Conservation (phyloP, 116 monocot genomes). For the Iris pallida region DNA sequence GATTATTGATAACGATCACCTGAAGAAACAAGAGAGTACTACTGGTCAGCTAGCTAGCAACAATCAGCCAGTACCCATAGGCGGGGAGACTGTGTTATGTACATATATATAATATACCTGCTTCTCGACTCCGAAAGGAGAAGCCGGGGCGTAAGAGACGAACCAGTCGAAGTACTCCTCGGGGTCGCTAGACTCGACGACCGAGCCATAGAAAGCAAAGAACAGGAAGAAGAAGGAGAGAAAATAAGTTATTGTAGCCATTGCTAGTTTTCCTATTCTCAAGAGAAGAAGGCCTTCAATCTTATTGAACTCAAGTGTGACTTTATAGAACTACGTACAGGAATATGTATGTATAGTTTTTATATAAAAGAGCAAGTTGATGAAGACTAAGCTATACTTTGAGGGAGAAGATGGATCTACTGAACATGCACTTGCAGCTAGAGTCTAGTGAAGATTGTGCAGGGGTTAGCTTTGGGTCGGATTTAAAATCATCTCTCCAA, state of each 20-base stretch:
- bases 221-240: neutral
- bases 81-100: too few relatives aligned
- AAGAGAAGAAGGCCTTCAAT: neutral
- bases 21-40: neutral
- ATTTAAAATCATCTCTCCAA: too few relatives aligned
- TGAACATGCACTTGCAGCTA: too few relatives aligned
- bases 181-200: neutral
- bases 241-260: neutral
- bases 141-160: conserved; percentile 1
- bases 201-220: neutral
- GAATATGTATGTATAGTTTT: too few relatives aligned
- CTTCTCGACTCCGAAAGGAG: conserved; percentile 6
- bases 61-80: too few relatives aligned
- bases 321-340: too few relatives aligned
- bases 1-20: conserved; percentile 68
- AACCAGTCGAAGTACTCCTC: conserved; percentile 5
- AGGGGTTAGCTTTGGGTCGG: too few relatives aligned
- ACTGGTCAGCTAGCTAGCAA: neutral
- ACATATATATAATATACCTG: neutral
- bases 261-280: neutral
- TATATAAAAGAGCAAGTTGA: too few relatives aligned
- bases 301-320: too few relatives aligned
- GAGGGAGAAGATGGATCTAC: too few relatives aligned
- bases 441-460: too few relatives aligned
- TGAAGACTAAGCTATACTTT: too few relatives aligned